phyloP scores from a whole-genome alignment of 148 eudicot genomes.

The Diospyros kaki region DNA sequence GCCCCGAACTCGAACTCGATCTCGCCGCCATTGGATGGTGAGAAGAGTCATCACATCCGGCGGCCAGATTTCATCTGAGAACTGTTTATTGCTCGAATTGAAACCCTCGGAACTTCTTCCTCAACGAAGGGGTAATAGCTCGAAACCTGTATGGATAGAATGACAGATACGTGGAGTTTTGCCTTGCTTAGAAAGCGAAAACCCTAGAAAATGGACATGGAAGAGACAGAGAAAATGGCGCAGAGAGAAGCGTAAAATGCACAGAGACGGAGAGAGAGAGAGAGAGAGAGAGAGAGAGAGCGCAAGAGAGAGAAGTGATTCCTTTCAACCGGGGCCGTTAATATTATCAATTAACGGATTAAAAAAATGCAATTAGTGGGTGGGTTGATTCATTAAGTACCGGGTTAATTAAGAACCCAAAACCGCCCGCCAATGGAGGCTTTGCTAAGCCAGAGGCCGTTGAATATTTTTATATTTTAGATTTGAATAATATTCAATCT shows the following conservation, averaged over 20 bases:
- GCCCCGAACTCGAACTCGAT: no score
- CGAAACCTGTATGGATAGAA: background rate
- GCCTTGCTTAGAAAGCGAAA: background rate
- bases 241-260: background rate
- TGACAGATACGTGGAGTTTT: background rate
- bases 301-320: background rate
- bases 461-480: no score
- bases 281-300: background rate
- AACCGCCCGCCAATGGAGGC: no score
- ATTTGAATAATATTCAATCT: no score
- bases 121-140: background rate
- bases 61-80: slow-evolving; percentile 21
- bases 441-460: no score
- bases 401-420: no score
- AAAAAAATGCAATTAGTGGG: no score
- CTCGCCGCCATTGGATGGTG: slow-evolving; percentile 25
- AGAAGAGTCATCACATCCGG: slow-evolving; percentile 27
- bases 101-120: background rate
- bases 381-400: no score
- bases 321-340: background rate
- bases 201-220: background rate
- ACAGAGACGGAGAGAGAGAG: background rate
- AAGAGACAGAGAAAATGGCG: background rate
- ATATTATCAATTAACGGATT: no score
- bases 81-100: background rate